phyloP scores from a whole-genome alignment of 257 asterid species.

The Penstemon eatonii region DNA sequence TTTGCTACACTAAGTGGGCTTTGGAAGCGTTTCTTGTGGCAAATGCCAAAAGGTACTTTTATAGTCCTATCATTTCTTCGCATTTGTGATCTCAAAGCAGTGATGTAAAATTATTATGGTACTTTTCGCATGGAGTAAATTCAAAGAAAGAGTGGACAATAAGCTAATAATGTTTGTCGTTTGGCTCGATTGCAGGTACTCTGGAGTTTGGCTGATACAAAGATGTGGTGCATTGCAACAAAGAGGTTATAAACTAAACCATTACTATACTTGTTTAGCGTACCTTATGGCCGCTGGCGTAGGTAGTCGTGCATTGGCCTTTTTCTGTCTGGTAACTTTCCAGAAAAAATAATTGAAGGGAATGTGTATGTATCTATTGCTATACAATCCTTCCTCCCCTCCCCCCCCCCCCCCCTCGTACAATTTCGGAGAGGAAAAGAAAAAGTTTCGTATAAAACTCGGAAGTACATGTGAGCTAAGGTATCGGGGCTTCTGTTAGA shows the following conservation, averaged over 20 bases:
- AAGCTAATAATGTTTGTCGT: neutral
- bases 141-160: too few relatives aligned
- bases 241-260: slow-evolving; percentile 57
- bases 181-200: slow-evolving; percentile 54
- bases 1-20: slow-evolving; percentile 72
- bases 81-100: neutral
- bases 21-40: slow-evolving; percentile 57
- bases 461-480: too few relatives aligned
- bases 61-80: too few relatives aligned
- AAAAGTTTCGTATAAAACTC: too few relatives aligned
- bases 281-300: slow-evolving; percentile 63
- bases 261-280: slow-evolving; percentile 63
- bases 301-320: slow-evolving; percentile 65
- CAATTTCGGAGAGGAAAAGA: too few relatives aligned
- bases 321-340: slow-evolving; percentile 74
- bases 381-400: too few relatives aligned
- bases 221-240: slow-evolving; percentile 73
- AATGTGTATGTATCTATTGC: too few relatives aligned
- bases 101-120: neutral
- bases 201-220: slow-evolving; percentile 89
- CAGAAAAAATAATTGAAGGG: slow-evolving; percentile 62
- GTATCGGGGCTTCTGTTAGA: too few relatives aligned
- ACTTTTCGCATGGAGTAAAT: too few relatives aligned
- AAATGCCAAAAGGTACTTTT: slow-evolving; percentile 53
- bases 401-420: too few relatives aligned